Evolutionary conservation across 345 rosid species (phyloP).

Genomic region (Salix koriyanagi): DNA sequence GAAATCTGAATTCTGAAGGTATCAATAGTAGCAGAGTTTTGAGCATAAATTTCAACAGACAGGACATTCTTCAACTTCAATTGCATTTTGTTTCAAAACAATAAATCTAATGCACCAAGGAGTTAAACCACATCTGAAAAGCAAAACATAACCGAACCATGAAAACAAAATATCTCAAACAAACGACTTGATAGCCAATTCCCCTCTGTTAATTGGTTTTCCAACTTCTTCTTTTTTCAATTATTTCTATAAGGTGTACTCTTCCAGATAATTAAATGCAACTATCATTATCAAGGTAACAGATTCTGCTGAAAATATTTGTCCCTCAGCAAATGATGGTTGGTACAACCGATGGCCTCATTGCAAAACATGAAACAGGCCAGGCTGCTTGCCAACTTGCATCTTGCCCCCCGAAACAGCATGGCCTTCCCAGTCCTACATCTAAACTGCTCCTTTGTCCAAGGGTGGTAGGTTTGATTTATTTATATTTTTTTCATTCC

Average conservation of each 20-base stretch:
- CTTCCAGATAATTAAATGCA: neutral
- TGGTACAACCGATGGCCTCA: neutral
- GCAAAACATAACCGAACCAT: neutral
- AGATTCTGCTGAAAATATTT: neutral
- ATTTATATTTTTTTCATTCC: too few species aligned
- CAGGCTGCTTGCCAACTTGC: too few species aligned
- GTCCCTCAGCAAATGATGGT: neutral
- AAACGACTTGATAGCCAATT: neutral
- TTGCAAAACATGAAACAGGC: neutral
- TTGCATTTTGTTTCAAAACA: too few species aligned
- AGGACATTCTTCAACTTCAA: too few species aligned
- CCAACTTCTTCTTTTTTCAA: neutral
- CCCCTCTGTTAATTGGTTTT: neutral
- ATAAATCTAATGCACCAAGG: too few species aligned
- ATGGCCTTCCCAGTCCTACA: too few species aligned
- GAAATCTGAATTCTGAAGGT: too few species aligned
- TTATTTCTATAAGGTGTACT: neutral
- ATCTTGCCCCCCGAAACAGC: too few species aligned
- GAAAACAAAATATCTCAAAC: too few species aligned
- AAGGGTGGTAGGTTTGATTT: too few species aligned
- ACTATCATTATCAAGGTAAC: neutral
- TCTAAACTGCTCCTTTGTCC: too few species aligned
- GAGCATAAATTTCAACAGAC: neutral
- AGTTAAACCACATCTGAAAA: neutral
- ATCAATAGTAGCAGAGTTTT: neutral